A percentile compares a stretch with the other conserved stretches of the same genome.
Conservation (phyloP, 495 filamentous ascomycete species). For the Annulohypoxylon moriforme region DNA sequence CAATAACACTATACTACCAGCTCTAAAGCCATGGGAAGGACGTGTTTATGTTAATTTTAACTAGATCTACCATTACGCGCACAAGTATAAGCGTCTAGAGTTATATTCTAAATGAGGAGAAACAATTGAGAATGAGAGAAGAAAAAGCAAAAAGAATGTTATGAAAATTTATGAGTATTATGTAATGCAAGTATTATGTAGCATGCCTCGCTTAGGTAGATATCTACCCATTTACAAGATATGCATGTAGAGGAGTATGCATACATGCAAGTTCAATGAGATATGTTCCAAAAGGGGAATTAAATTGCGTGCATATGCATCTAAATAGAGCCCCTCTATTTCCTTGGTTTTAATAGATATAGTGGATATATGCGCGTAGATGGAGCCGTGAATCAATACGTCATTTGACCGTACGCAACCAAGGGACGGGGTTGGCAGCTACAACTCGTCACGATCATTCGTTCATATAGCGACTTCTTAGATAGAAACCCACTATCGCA, state of each 20-base stretch:
- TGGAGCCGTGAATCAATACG: constrained; percentile 37
- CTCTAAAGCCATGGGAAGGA: constrained; percentile 35
- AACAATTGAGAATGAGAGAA: background rate
- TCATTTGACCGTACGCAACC: constrained; percentile 30
- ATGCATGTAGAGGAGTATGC: background rate
- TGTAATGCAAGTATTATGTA: too few relatives aligned
- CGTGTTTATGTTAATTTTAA: constrained; percentile 40
- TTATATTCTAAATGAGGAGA: background rate
- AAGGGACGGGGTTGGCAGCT: background rate
- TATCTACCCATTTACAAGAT: background rate
- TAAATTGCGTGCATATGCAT: constrained; percentile 14
- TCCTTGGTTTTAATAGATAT: background rate
- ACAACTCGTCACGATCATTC: constrained; percentile 38
- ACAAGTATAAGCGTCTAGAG: background rate
- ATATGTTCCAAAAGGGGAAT: background rate
- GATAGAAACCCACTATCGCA: constrained; percentile 26
- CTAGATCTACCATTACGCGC: background rate
- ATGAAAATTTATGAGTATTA: too few relatives aligned
- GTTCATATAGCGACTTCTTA: constrained; percentile 19
- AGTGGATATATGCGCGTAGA: constrained; percentile 16
- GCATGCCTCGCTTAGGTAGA: too few relatives aligned
- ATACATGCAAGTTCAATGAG: background rate
- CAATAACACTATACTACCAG: background rate
- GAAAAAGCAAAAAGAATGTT: background rate
- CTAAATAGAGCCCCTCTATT: background rate